phyloP scores from a whole-genome alignment of 1,284 basidiomycete species.

The Malassezia nana region DNA sequence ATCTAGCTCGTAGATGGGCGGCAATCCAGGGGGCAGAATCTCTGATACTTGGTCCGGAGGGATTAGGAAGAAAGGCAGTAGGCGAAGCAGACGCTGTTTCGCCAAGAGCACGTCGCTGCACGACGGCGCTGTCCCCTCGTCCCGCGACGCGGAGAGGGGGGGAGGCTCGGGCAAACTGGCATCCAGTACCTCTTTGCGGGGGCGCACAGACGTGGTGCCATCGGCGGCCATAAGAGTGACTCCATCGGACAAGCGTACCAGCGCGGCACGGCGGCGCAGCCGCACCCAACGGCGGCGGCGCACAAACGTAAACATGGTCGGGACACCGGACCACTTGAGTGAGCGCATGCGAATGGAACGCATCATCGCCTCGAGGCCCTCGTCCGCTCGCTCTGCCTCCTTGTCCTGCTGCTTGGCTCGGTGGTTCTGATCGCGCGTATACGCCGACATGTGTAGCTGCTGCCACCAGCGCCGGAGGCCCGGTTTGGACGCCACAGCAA shows the following conservation, averaged over 20 bases:
- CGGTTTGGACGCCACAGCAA: background rate
- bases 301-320: conserved; percentile 37
- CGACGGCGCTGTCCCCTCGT: background rate
- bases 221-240: background rate
- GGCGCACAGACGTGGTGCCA: background rate
- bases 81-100: conserved; percentile 2
- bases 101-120: background rate
- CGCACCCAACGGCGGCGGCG: conserved; percentile 43
- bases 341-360: conserved; percentile 28
- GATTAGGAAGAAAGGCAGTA: conserved; percentile 13
- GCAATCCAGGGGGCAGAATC: background rate
- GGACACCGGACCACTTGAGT: conserved; percentile 35
- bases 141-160: background rate
- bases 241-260: background rate
- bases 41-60: background rate
- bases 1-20: conserved; percentile 2
- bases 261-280: conserved; percentile 24
- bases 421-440: conserved; percentile 17
- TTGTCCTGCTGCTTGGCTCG: conserved; percentile 8
- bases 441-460: conserved; percentile 3
- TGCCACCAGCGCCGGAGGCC: conserved; percentile 7
- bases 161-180: background rate
- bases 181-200: background rate
- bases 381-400: conserved; percentile 31
- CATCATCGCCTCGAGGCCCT: conserved; percentile 41